A percentile compares a stretch with the other conserved stretches of the same genome.
phyloP scores from a whole-genome alignment of 2,329 filamentous ascomycete species.

The Calonectria multiphialidica region DNA sequence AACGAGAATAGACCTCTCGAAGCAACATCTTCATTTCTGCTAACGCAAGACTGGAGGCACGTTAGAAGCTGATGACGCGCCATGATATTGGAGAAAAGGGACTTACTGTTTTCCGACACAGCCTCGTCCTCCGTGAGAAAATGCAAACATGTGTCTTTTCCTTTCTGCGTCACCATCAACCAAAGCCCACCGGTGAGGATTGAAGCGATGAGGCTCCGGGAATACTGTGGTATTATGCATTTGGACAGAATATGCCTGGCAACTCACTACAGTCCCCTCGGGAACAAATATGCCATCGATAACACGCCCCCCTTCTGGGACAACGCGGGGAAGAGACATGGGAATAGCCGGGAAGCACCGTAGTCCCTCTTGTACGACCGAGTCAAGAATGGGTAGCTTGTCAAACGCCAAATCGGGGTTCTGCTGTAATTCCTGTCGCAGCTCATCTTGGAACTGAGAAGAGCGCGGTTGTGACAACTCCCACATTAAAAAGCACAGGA shows the following conservation, averaged over 20 bases:
- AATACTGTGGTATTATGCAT: conserved; percentile 74
- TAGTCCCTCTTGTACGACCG: conserved; percentile 70
- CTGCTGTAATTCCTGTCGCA: conserved; percentile 64
- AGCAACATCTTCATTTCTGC: conserved; percentile 26
- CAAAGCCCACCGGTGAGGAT: conserved; percentile 85
- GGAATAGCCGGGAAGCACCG: conserved; percentile 73
- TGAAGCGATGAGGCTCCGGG: conserved; percentile 79
- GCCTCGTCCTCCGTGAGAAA: conserved; percentile 72
- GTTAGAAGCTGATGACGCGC: neutral
- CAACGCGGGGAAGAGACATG: conserved; percentile 71
- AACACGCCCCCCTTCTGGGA: conserved; percentile 62
- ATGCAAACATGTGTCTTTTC: conserved; percentile 72
- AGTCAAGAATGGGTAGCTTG: conserved; percentile 69
- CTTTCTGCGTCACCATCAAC: conserved; percentile 78
- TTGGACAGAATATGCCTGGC: conserved; percentile 70
- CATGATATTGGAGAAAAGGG: neutral
- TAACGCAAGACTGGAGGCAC: conserved; percentile 3
- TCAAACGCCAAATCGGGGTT: conserved; percentile 56
- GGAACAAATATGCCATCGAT: conserved; percentile 68
- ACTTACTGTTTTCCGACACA: conserved; percentile 76
- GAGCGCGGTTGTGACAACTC: conserved; percentile 72
- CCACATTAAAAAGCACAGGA: conserved; percentile 77
- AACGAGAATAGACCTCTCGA: conserved; percentile 15
- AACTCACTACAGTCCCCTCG: conserved; percentile 65
- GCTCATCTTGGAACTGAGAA: conserved; percentile 58